phyloP scores from a whole-genome alignment of 129 eudicot genomes.

The Flaveria ramosissima region DNA sequence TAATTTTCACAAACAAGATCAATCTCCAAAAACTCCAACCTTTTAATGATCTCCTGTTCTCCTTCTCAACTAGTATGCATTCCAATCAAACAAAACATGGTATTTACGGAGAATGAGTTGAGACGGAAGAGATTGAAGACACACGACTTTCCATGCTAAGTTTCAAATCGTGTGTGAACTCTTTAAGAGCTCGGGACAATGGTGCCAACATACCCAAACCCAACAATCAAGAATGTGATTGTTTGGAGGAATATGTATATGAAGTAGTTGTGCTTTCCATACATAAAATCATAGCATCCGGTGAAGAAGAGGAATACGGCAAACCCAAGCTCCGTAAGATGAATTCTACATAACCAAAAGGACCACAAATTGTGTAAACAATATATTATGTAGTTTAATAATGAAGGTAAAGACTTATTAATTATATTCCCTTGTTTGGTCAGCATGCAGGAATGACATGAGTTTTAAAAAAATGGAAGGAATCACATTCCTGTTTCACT shows the following conservation, averaged over 20 bases:
- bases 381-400: not conserved
- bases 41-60: conserved; percentile 17
- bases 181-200: conserved; percentile 64
- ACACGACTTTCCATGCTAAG: conserved; percentile 12
- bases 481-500: too few species aligned
- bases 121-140: conserved; percentile 28
- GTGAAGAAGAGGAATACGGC: conserved; percentile 81
- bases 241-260: conserved; percentile 91
- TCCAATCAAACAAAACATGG: conserved; percentile 45
- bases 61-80: conserved; percentile 32
- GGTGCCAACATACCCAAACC: conserved; percentile 94
- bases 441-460: too few species aligned
- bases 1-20: conserved; percentile 38
- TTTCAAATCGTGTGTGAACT: not conserved
- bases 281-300: conserved; percentile 84
- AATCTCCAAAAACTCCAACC: conserved; percentile 26
- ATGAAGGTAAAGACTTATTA: too few species aligned
- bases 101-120: conserved; percentile 37
- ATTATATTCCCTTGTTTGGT: too few species aligned
- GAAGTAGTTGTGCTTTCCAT: conserved; percentile 85
- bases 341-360: conserved; percentile 52
- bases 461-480: too few species aligned
- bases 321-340: conserved; percentile 76
- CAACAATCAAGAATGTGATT: conserved; percentile 79
- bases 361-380: not conserved